Percentiles rank a stretch among this genome's conserved stretches.
phyloP scores from a whole-genome alignment of 352 stramenopile genomes.

The Aphanomyces stellatus region DNA sequence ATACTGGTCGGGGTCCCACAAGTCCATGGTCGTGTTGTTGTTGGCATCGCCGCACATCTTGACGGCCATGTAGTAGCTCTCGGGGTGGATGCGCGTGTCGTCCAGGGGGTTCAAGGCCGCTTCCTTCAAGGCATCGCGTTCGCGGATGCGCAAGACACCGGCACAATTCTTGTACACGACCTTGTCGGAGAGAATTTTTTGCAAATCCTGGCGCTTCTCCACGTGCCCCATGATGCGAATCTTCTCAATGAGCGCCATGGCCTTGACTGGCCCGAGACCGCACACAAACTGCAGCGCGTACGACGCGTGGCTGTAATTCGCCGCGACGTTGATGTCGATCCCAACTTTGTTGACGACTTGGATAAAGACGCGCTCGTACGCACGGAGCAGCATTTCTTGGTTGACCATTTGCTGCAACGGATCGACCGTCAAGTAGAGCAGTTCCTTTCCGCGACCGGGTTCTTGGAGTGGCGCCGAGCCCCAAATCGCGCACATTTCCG shows the following conservation, averaged over 20 bases:
- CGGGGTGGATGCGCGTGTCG: constrained; percentile 81
- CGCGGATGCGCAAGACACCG: constrained; percentile 80
- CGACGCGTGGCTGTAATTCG: constrained; percentile 82
- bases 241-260: constrained; percentile 67
- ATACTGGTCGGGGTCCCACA: constrained; percentile 87
- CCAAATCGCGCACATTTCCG: constrained; percentile 81
- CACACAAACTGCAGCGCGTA: constrained; percentile 85
- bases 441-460: constrained; percentile 59
- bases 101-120: constrained; percentile 78
- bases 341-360: constrained; percentile 83
- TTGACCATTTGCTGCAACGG: constrained; percentile 80
- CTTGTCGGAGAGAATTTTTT: constrained; percentile 78
- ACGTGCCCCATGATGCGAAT: constrained; percentile 78
- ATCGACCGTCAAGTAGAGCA: constrained; percentile 81
- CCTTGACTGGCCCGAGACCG: constrained; percentile 76
- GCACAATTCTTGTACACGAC: constrained; percentile 84
- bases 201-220: constrained; percentile 73
- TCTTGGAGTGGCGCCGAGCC: constrained; percentile 73
- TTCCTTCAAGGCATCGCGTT: constrained; percentile 77
- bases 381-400: constrained; percentile 73
- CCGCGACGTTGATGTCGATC: constrained; percentile 83
- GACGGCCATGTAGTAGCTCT: constrained; percentile 89
- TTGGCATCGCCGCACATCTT: constrained; percentile 88
- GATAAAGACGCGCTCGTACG: constrained; percentile 82
- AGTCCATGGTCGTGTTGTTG: constrained; percentile 87